Conservation (phyloP, 1,139 yeast species). For the Kodamaea alishanica region DNA sequence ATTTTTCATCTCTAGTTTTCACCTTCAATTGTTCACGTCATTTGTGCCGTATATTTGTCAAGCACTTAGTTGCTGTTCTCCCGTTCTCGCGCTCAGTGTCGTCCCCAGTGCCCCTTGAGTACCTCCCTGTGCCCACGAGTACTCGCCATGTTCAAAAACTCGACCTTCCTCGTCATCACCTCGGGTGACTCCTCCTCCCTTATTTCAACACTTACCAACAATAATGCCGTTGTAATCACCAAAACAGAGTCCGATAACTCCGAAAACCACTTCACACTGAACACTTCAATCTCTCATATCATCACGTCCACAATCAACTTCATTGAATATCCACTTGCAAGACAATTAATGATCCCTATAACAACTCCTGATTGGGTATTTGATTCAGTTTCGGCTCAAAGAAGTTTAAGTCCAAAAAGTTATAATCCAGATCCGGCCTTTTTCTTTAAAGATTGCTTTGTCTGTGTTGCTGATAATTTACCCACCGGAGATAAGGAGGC, state of each 20-base stretch:
- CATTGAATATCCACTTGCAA: conserved; percentile 50
- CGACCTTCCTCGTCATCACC: conserved; percentile 39
- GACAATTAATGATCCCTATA: conserved; percentile 61
- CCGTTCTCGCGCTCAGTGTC: conserved; percentile 5
- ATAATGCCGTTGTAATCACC: conserved; percentile 22
- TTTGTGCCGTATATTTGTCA: background rate
- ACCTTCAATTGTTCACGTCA: background rate
- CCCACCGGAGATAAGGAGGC: conserved; percentile 61
- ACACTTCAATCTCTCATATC: conserved; percentile 42
- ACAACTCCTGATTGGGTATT: conserved; percentile 64
- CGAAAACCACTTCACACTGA: conserved; percentile 14
- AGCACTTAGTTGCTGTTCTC: background rate
- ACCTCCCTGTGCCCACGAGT: too few relatives aligned
- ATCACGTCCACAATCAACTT: conserved; percentile 54
- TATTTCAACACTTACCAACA: conserved; percentile 15
- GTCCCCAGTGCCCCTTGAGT: too few relatives aligned
- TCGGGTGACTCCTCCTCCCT: conserved; percentile 21
- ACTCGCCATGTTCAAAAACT: conserved; percentile 42
- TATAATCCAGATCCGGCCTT: conserved; percentile 70
- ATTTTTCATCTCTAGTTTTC: conserved; percentile 2
- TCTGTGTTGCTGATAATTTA: conserved; percentile 59
- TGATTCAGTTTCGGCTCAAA: conserved; percentile 43
- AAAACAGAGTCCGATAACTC: conserved; percentile 25
- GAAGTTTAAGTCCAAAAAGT: conserved; percentile 46
- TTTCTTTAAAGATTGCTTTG: conserved; percentile 57